These are phyloP conservation scores for Epichloe sibirici DNA, from an alignment of 2,329 filamentous ascomycete genomes.

Conservation along the genomic window DNA sequence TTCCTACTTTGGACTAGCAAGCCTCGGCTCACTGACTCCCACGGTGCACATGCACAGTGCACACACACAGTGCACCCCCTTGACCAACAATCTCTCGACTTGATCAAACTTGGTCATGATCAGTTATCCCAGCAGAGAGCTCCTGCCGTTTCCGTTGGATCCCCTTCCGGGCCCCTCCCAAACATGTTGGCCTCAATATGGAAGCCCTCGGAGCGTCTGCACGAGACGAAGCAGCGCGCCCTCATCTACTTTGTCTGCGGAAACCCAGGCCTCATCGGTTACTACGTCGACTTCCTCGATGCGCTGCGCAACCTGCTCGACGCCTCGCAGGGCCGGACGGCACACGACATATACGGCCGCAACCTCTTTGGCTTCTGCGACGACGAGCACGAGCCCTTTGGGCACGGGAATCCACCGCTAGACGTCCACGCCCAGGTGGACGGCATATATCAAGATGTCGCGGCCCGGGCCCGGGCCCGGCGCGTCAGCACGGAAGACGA, in stretches of 20 bases:
- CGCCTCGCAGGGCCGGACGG: constrained; percentile 22
- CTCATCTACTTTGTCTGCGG: constrained; percentile 65
- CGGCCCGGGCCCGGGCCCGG: constrained; percentile 13
- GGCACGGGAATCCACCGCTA: constrained; percentile 28
- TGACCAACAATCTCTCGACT: no score
- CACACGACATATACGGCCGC: constrained; percentile 45
- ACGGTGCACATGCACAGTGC: no score
- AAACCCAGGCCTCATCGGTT: constrained; percentile 64
- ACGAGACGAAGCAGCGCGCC: constrained; percentile 16
- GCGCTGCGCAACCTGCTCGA: constrained; percentile 43
- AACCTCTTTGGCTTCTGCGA: constrained; percentile 48
- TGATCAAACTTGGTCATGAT: no score
- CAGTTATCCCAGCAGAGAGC: no score
- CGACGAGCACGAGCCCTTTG: constrained; percentile 35
- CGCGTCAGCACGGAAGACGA: constrained; percentile 8
- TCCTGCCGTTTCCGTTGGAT: no score
- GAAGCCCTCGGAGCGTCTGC: constrained; percentile 16
- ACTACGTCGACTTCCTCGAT: constrained; percentile 57
- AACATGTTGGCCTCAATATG: constrained; percentile 16
- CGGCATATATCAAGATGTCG: constrained; percentile 27
- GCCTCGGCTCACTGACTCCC: no score
- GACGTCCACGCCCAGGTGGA: constrained; percentile 42
- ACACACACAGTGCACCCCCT: no score
- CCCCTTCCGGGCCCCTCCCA: neutral
- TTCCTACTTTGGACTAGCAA: no score